Evolutionary conservation across 768 basidiomycete species (phyloP).

Genomic region (Porpolomopsis calyptriformis): DNA sequence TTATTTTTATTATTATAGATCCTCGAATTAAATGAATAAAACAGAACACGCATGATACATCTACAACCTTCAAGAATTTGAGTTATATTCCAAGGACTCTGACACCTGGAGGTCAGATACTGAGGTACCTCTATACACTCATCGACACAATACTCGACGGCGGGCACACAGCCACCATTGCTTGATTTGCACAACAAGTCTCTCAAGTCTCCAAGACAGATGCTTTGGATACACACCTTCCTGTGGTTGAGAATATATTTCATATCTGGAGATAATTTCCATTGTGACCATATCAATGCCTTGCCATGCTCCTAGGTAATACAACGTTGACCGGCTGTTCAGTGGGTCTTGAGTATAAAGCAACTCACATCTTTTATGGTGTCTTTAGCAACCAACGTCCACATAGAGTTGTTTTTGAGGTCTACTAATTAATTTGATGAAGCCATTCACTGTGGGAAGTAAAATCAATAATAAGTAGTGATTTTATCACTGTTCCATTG

Average conservation of each 20-base stretch:
- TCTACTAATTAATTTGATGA: slow-evolving; percentile 77
- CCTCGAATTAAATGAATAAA: background rate
- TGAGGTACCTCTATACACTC: slow-evolving; percentile 32
- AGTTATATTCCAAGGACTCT: slow-evolving; percentile 39
- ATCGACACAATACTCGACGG: slow-evolving; percentile 15
- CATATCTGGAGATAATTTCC: slow-evolving; percentile 89
- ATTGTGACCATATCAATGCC: slow-evolving; percentile 41
- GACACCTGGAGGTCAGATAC: slow-evolving; percentile 32
- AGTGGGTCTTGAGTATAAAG: background rate
- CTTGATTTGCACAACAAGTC: slow-evolving; percentile 26
- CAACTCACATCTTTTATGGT: slow-evolving; percentile 58
- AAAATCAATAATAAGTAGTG: too few species aligned
- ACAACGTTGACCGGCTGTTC: slow-evolving; percentile 1
- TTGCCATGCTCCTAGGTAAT: slow-evolving; percentile 41
- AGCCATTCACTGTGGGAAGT: too few species aligned
- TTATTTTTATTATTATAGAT: background rate
- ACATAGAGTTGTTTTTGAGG: slow-evolving; percentile 63
- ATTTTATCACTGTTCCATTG: too few species aligned
- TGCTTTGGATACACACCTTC: slow-evolving; percentile 42
- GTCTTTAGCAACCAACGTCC: slow-evolving; percentile 40
- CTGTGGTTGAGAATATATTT: slow-evolving; percentile 67
- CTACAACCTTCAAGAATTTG: slow-evolving; percentile 45
- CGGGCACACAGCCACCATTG: slow-evolving; percentile 73
- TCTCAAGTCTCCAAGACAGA: background rate
- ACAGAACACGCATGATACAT: slow-evolving; percentile 59